Evolutionary conservation across 805 yeast species (phyloP), one percentile per base, ranked within the genome.

Genomic region (Ogataea methanolica): DNA sequence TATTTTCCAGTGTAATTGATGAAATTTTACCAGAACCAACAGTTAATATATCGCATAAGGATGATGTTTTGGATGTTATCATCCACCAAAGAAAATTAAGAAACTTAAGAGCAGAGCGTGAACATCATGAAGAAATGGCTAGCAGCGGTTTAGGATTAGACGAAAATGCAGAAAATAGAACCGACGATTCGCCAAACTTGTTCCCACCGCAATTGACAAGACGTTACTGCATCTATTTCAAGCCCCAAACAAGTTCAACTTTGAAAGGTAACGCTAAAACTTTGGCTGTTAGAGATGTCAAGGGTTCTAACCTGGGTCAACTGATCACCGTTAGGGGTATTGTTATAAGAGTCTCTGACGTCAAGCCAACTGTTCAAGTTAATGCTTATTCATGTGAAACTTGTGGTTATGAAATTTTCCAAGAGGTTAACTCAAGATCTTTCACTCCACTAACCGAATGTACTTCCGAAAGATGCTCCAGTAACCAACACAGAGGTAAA

Each of bases 311-410:
- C 54, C 75, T 94, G 44, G 99, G 99, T 42, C 82, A 85, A 58
- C 78, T 88, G 52, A 86, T 94, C 59, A 91, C 97, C 0, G 86
- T 91, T 4, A 75, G 96, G 53, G 99, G 99, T 47, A 91, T 94
- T 55, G 89, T 92, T 43, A 94, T 98, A 8, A 76, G 99, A 55
- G 96, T 91, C 5, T 85, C 96, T 2, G 99, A 94, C 65, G 99
- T 94, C 39, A 92, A 91, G 66, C 99, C 99, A 4, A 75, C 88
- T 6, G 88, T 94, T 7, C 73, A 79, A 50, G 97, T 94, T 45
- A 89, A 85, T 58, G 98, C 99, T 1, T 95, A 92, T 65, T 88
- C 98, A 6, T 94, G 99, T 71, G 99, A 94, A 65, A 86, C 86
- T 59, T 94, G 99, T 74, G 99, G 99, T 42, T 85, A 79, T 68